Evolutionary conservation across 2,329 filamentous ascomycete species (phyloP).

Genomic region (Hypoxylon sp.): DNA sequence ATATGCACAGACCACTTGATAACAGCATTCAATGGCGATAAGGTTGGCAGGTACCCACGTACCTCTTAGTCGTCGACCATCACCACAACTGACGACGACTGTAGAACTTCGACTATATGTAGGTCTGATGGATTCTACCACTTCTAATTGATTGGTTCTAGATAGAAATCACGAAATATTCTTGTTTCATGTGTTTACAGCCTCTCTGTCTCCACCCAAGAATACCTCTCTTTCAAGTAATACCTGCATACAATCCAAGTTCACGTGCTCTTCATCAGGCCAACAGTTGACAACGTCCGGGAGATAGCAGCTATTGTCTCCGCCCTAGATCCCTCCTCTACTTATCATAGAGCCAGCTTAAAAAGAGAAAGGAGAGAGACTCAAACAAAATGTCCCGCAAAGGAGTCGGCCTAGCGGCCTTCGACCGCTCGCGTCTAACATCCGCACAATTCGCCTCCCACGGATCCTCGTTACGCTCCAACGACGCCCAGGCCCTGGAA

Average conservation of each 20-base stretch:
- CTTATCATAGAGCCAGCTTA: not conserved
- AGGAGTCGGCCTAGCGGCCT: conserved; percentile 90
- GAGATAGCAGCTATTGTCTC: not conserved
- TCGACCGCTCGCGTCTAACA: conserved; percentile 86
- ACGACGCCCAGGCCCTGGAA: conserved; percentile 86
- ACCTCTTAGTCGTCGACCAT: not conserved
- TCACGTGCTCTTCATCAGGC: conserved; percentile 4
- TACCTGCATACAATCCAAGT: conserved; percentile 1
- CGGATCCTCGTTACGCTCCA: conserved; percentile 86
- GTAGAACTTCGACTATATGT: not conserved
- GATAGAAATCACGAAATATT: not conserved
- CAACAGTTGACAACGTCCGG: not conserved
- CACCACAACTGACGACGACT: not conserved
- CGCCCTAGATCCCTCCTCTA: no score
- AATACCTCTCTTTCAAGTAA: not conserved
- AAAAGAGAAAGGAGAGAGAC: not conserved
- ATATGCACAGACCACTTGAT: not conserved
- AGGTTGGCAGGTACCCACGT: not conserved
- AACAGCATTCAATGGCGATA: not conserved
- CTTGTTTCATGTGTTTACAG: not conserved
- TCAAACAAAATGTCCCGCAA: conserved; percentile 72
- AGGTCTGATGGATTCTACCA: not conserved
- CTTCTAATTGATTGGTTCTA: not conserved
- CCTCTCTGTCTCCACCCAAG: not conserved
- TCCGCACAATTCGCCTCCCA: conserved; percentile 92